Conservation (phyloP, 2,329 filamentous ascomycete species). For the Botrytis paeoniae region DNA sequence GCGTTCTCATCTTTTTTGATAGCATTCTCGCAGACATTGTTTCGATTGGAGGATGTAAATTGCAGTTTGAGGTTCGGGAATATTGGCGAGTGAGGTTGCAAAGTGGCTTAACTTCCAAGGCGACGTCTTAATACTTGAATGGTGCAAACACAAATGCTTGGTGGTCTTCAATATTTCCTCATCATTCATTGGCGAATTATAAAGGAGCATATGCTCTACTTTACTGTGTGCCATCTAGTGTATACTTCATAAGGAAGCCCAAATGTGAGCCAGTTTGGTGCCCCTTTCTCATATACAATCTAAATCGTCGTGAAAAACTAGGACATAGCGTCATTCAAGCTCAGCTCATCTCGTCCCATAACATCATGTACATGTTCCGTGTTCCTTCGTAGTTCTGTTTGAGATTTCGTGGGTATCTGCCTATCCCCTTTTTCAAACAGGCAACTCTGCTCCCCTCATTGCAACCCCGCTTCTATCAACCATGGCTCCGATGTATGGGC, state of each 20-base stretch:
- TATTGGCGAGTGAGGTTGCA: background rate
- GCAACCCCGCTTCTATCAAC: slow-evolving; percentile 70
- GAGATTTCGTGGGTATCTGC: background rate
- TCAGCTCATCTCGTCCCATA: background rate
- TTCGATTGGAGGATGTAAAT: slow-evolving; percentile 10
- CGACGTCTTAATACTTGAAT: slow-evolving; percentile 9
- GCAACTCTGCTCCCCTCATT: slow-evolving; percentile 72
- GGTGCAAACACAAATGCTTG: background rate
- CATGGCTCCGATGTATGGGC: slow-evolving; percentile 74
- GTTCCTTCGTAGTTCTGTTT: slow-evolving; percentile 8
- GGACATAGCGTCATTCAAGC: background rate
- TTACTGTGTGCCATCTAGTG: slow-evolving; percentile 9
- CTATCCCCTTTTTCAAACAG: slow-evolving; percentile 53
- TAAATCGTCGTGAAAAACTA: background rate
- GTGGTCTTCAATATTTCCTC: slow-evolving; percentile 11
- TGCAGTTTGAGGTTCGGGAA: slow-evolving; percentile 12
- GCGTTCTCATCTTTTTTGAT: slow-evolving; percentile 23
- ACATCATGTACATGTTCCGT: background rate
- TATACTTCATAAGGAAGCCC: background rate
- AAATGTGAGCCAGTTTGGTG: background rate
- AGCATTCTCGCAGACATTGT: slow-evolving; percentile 15
- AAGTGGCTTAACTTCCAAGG: background rate
- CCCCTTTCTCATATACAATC: slow-evolving; percentile 10
- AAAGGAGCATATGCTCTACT: slow-evolving; percentile 27
- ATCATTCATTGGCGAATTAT: slow-evolving; percentile 4